phyloP scores from a whole-genome alignment of 768 basidiomycete species.

The Rhizopogon vinicolor region DNA sequence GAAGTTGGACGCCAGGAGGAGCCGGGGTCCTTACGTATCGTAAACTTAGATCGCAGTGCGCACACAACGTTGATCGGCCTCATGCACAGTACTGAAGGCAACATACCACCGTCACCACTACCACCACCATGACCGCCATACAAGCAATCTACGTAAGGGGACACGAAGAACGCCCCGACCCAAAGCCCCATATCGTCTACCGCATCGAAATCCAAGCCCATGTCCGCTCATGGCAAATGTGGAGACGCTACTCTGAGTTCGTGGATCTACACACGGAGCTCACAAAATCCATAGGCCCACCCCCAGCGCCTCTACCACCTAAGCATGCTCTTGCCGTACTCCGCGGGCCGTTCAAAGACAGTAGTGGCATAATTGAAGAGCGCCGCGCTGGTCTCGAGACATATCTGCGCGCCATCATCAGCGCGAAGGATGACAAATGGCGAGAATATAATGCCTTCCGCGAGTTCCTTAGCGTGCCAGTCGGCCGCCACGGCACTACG shows the following conservation, averaged over 20 bases:
- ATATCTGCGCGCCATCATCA: conserved; percentile 84
- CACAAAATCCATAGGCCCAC: conserved; percentile 71
- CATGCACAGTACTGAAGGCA: not conserved
- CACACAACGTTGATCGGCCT: too few relatives aligned
- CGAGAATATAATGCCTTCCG: conserved; percentile 73
- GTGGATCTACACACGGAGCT: conserved; percentile 81
- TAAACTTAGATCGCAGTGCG: too few relatives aligned
- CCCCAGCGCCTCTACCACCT: conserved; percentile 77
- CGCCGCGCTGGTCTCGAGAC: conserved; percentile 71
- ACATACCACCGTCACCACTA: conserved; percentile 1
- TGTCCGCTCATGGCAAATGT: conserved; percentile 91
- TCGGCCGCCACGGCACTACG: conserved; percentile 44
- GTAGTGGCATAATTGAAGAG: conserved; percentile 69
- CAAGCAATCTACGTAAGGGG: conserved; percentile 70
- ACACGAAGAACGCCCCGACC: conserved; percentile 61
- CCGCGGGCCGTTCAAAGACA: conserved; percentile 42
- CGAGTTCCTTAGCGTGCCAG: conserved; percentile 83
- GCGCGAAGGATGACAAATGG: conserved; percentile 80
- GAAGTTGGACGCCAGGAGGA: not conserved
- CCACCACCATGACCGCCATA: conserved; percentile 56
- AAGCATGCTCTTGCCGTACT: conserved; percentile 77
- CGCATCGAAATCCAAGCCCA: conserved; percentile 82
- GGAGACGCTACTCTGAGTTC: conserved; percentile 94
- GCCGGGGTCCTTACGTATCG: too few relatives aligned
- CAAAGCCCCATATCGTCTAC: conserved; percentile 81